These are phyloP conservation scores for Vitis amurensis DNA, from an alignment of 164 flowering plant species.

Conservation along the genomic window DNA sequence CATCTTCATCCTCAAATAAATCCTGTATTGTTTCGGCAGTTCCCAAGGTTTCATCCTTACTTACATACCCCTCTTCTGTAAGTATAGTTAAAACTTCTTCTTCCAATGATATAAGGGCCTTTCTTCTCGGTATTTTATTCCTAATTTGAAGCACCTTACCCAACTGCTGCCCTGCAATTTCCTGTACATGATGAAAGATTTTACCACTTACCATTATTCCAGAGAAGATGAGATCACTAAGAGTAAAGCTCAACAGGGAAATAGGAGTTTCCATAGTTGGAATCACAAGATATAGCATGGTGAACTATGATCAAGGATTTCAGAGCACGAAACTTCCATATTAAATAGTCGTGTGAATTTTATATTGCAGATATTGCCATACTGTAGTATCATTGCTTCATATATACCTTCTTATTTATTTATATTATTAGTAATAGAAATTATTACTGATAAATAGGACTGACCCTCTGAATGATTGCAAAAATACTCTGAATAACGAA, in stretches of 20 bases:
- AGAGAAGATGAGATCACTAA: not conserved
- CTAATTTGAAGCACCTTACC: constrained; percentile 63
- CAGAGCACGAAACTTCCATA: not conserved
- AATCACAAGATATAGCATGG: not conserved
- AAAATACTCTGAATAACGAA: too few species aligned
- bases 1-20: constrained; percentile 81
- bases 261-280: not conserved
- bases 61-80: constrained; percentile 78
- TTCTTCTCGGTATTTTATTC: constrained; percentile 82
- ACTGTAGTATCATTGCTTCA: too few species aligned
- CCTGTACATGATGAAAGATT: constrained; percentile 42
- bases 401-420: too few species aligned
- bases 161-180: constrained; percentile 83
- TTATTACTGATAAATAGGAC: too few species aligned
- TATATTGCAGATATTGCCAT: too few species aligned
- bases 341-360: too few species aligned
- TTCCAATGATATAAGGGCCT: constrained; percentile 79
- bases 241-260: too few species aligned
- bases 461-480: too few species aligned
- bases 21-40: constrained; percentile 52
- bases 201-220: not conserved
- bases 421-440: too few species aligned
- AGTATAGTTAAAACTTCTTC: constrained; percentile 71
- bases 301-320: not conserved
- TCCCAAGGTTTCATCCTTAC: constrained; percentile 40